These are phyloP conservation scores for Penicillium decumbens DNA, from an alignment of 2,329 filamentous ascomycete genomes.

Conservation along the genomic window DNA sequence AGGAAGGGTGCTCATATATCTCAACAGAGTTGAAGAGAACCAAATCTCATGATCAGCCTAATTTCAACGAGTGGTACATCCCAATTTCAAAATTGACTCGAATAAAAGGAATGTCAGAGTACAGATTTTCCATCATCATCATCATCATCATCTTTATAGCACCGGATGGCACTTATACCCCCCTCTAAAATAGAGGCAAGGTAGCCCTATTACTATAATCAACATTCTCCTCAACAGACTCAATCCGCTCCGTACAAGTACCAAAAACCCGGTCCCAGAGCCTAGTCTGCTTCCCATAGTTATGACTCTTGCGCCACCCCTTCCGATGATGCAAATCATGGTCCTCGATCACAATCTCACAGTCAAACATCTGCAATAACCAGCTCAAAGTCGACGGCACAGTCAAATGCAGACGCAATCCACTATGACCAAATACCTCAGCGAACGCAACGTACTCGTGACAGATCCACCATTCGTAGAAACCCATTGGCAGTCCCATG, in stretches of 20 bases:
- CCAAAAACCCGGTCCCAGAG: conserved; percentile 39
- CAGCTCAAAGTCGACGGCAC: conserved; percentile 36
- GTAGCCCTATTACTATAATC: conserved; percentile 30
- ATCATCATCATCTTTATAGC: neutral
- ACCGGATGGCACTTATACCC: neutral
- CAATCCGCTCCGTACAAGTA: conserved; percentile 37
- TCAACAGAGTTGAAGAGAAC: too few species aligned
- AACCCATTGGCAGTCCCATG: conserved; percentile 43
- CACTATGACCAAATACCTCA: conserved; percentile 22
- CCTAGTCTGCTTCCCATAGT: conserved; percentile 36
- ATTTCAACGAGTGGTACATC: too few species aligned
- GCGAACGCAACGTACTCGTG: conserved; percentile 44
- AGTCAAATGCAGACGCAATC: conserved; percentile 33
- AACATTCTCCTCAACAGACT: conserved; percentile 30
- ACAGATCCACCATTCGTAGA: conserved; percentile 49
- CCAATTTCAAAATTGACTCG: too few species aligned
- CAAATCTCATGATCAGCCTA: conserved; percentile 22
- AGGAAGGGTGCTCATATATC: too few species aligned
- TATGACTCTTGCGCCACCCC: conserved; percentile 37
- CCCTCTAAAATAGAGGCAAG: conserved; percentile 29
- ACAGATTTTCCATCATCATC: neutral
- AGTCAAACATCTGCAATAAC: conserved; percentile 32
- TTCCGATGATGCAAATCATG: conserved; percentile 41
- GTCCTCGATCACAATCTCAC: conserved; percentile 45
- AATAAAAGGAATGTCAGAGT: neutral